phyloP scores from a whole-genome alignment of 2,329 filamentous ascomycete genomes.

The Paraphoma sp. region DNA sequence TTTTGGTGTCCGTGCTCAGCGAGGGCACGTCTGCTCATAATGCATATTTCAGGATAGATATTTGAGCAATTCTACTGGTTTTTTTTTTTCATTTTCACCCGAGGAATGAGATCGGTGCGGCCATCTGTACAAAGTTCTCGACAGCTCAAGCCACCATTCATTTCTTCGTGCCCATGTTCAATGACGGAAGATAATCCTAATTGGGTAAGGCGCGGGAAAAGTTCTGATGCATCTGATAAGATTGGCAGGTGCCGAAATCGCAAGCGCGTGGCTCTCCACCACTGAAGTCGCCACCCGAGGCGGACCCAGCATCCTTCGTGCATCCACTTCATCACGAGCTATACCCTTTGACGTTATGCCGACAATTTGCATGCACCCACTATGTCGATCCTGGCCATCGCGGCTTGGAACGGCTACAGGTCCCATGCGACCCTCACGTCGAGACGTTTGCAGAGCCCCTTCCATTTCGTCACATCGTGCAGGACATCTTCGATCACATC shows the following conservation, averaged over 20 bases:
- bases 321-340: constrained; percentile 24
- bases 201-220: background rate
- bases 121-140: too few relatives aligned
- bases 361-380: constrained; percentile 14
- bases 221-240: constrained; percentile 26
- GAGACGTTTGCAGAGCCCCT: constrained; percentile 13
- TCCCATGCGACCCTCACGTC: constrained; percentile 22
- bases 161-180: background rate
- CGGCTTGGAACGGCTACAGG: constrained; percentile 27
- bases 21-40: background rate
- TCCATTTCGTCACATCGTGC: background rate
- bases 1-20: background rate
- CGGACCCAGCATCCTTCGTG: constrained; percentile 15
- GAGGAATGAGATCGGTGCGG: background rate
- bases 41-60: background rate
- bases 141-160: background rate
- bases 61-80: background rate
- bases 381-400: constrained; percentile 34
- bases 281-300: constrained; percentile 4
- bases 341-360: constrained; percentile 19
- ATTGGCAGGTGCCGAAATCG: constrained; percentile 8
- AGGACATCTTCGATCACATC: background rate
- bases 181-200: background rate
- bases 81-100: background rate
- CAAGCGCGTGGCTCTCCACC: constrained; percentile 5